phyloP scores from a whole-genome alignment of 192 early-diverging fungal genomes.

The Gaertneriomyces sp. region DNA sequence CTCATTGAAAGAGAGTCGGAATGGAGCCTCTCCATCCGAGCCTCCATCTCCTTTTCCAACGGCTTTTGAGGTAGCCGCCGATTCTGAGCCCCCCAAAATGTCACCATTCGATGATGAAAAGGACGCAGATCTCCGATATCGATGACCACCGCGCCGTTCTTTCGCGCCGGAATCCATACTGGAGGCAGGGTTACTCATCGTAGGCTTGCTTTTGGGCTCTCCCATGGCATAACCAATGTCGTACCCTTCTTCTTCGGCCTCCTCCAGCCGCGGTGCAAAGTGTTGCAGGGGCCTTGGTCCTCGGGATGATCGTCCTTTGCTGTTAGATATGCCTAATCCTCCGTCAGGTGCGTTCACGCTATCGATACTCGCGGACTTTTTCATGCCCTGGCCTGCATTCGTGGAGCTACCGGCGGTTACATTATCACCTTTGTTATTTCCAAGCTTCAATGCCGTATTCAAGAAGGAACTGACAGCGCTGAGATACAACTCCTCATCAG shows the following conservation, averaged over 20 bases:
- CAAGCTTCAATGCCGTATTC: slow-evolving; percentile 54
- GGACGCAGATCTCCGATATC: slow-evolving; percentile 12
- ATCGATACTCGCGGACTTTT: slow-evolving; percentile 22
- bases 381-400: slow-evolving; percentile 8
- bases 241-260: slow-evolving; percentile 18
- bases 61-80: not conserved
- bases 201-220: no score
- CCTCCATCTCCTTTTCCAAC: not conserved
- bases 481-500: slow-evolving; percentile 51
- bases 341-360: not conserved
- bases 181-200: no score
- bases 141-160: not conserved
- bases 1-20: slow-evolving; percentile 54
- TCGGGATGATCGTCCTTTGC: not conserved
- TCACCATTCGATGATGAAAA: slow-evolving; percentile 1
- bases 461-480: slow-evolving; percentile 54
- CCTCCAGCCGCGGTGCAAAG: slow-evolving; percentile 12
- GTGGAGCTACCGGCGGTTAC: slow-evolving; percentile 4
- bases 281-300: no score
- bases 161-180: no score
- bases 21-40: slow-evolving; percentile 13
- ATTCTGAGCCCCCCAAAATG: not conserved
- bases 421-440: slow-evolving; percentile 36
- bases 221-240: no score
- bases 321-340: not conserved